phyloP scores from a whole-genome alignment of 805 yeast species.

The Yamadazyma ubonensis region DNA sequence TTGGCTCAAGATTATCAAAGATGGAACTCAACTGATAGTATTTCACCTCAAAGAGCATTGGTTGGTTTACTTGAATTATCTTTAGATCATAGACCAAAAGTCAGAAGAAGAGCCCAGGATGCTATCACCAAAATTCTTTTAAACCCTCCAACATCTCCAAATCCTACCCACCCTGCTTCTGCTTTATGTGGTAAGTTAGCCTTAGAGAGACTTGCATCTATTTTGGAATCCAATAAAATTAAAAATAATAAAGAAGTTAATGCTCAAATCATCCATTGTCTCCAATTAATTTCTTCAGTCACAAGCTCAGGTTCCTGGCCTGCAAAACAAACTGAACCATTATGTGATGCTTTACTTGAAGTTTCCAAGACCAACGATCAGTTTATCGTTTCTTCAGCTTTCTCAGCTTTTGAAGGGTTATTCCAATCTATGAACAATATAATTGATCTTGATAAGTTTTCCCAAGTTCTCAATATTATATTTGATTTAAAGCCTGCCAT shows the following conservation, averaged over 20 bases:
- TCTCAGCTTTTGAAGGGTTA: constrained; percentile 78
- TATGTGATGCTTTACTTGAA: constrained; percentile 75
- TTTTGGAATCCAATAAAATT: constrained; percentile 27
- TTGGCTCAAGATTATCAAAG: constrained; percentile 75
- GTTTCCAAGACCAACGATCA: constrained; percentile 83
- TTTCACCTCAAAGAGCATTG: constrained; percentile 80
- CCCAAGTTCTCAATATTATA: constrained; percentile 64
- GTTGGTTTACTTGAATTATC: constrained; percentile 75
- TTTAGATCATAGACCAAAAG: constrained; percentile 89
- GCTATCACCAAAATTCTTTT: constrained; percentile 66
- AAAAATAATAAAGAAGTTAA: constrained; percentile 50
- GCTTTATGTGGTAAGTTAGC: constrained; percentile 66
- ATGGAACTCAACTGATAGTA: constrained; percentile 61
- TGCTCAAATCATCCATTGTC: constrained; percentile 64
- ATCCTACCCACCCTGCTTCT: constrained; percentile 77
- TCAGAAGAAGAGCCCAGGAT: constrained; percentile 92
- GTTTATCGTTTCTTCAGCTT: constrained; percentile 76
- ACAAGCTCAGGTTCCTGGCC: constrained; percentile 86
- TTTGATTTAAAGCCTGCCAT: constrained; percentile 78
- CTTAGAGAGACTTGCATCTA: constrained; percentile 50
- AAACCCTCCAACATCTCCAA: constrained; percentile 74
- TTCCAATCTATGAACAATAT: constrained; percentile 63
- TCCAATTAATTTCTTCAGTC: constrained; percentile 73
- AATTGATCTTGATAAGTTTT: constrained; percentile 62
- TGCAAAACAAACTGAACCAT: constrained; percentile 55